Base-by-base conservation (phyloP, 257 asterid species). In the Nicotiana tomentosiformis region DNA sequence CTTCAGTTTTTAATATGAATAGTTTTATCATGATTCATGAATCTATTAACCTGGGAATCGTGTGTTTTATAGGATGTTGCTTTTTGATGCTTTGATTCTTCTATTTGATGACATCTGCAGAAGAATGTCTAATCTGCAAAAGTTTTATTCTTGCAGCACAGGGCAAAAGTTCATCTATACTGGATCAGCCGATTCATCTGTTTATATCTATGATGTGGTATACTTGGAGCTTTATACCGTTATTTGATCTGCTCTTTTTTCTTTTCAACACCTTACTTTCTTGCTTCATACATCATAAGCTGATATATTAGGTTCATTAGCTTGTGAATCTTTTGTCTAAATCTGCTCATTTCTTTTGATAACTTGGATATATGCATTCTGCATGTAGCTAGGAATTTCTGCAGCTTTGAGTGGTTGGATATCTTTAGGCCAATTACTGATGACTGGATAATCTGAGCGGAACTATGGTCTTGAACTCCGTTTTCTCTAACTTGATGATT, bases 131-230 rank as follows among this genome's bases (percentile, higher is more conserved):
- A 66, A 49, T 67, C 62, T 67, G 64, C 1, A 33, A 18, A 81
- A 7, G 12, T 67, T 82, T 23, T 61, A 58, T 79, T 77, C 72
- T 86, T 90, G 84, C 97, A 95, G 98, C 93, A 96, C 98, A 0
- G 99, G 95, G 57, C 98, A 94, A 82, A 94, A 87, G 92, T 96
- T 92, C 82, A 91, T 96, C 80, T 96, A 94, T 88, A 91, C 98
- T 6, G 99, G 99, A 84, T 96, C 98, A 18, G 83, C 97, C 4
- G 99, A 96, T 89, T 83, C 91, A 56, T 87, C 86, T 15, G 92
- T 94, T 23, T 90, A 91, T 77, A 80, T 96, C 49, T 96, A 96
- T 80, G 99, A 96, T 60, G 91, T 90, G 98, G 99, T 96, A 92
- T 12, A 93, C 84, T 53, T 77, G 55, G 8, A 18, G 3, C 43